These are phyloP conservation scores for Psilocybe tampanensis DNA, from an alignment of 768 basidiomycete species.

Conservation along the genomic window DNA sequence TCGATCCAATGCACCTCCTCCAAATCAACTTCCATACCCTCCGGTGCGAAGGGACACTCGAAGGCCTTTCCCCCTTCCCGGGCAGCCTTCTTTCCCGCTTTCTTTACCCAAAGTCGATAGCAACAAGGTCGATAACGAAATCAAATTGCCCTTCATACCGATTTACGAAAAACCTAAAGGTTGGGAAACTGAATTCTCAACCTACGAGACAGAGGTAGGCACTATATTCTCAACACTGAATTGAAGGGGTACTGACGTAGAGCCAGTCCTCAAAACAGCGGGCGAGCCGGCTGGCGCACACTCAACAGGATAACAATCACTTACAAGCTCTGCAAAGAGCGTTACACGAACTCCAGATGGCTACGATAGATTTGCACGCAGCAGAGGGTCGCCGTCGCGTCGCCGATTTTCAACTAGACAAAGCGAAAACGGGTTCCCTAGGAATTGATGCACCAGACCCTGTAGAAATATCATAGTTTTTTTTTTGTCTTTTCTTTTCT, in stretches of 20 bases:
- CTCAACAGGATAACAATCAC: slow-evolving; percentile 40
- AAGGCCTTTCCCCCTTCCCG: slow-evolving; percentile 13
- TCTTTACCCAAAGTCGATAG: background rate
- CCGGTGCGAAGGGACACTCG: slow-evolving; percentile 19
- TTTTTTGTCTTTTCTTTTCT: too few relatives aligned
- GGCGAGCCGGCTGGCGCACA: slow-evolving; percentile 39
- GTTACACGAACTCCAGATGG: slow-evolving; percentile 62
- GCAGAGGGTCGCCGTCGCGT: slow-evolving; percentile 60
- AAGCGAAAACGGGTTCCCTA: slow-evolving; percentile 60
- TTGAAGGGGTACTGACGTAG: background rate
- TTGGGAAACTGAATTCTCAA: background rate
- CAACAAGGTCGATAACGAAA: background rate
- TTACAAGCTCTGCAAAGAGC: slow-evolving; percentile 49
- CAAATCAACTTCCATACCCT: slow-evolving; percentile 15
- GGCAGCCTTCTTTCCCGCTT: background rate
- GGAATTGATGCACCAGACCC: slow-evolving; percentile 49
- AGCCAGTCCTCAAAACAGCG: slow-evolving; percentile 36
- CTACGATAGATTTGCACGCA: slow-evolving; percentile 59
- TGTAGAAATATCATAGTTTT: background rate
- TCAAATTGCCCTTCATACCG: slow-evolving; percentile 8
- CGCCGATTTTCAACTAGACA: slow-evolving; percentile 61
- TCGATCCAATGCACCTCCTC: slow-evolving; percentile 11
- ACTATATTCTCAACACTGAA: background rate
- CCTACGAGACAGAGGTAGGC: slow-evolving; percentile 25
- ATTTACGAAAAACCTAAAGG: slow-evolving; percentile 6